A percentile compares a stretch with the other conserved stretches of the same genome.
Conservation (phyloP, 148 eudicot species). For the Limonium bicolor region DNA sequence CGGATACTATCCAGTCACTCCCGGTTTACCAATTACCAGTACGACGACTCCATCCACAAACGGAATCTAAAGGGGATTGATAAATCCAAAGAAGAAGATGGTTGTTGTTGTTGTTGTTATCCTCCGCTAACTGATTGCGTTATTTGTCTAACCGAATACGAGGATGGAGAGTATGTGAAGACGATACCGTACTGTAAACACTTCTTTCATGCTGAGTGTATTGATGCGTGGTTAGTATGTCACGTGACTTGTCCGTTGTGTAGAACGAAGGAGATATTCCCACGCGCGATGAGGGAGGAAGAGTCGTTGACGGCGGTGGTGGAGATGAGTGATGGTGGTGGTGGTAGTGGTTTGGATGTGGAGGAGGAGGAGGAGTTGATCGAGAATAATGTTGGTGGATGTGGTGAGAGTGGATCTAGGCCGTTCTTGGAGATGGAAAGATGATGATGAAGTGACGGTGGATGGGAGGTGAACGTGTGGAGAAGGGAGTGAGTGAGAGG, state of each 20-base stretch:
- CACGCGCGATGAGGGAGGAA: neutral
- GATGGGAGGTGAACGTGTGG: conserved; percentile 9
- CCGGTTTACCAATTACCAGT: conserved; percentile 31
- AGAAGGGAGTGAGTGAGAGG: conserved; percentile 5
- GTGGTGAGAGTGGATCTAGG: too few relatives aligned
- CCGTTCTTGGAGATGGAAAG: neutral
- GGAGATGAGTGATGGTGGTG: conserved; percentile 2
- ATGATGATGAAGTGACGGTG: neutral
- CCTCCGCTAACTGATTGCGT: too few relatives aligned
- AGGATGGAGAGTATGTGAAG: conserved; percentile 29
- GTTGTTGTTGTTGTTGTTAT: too few relatives aligned
- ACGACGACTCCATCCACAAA: conserved; percentile 17
- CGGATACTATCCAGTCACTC: conserved; percentile 18
- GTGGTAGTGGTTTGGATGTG: too few relatives aligned
- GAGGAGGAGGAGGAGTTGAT: too few relatives aligned
- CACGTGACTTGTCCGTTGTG: conserved; percentile 76
- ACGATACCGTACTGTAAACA: conserved; percentile 40
- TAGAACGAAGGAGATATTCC: conserved; percentile 13
- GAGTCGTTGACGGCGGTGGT: neutral
- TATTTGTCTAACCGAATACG: conserved; percentile 38
- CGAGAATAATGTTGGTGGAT: too few relatives aligned
- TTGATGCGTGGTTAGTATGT: conserved; percentile 55
- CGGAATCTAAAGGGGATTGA: neutral
- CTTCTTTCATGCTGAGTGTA: conserved; percentile 30
- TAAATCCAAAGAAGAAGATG: too few relatives aligned